These are phyloP conservation scores for Hymenoscyphus albidus DNA, from an alignment of 2,329 filamentous ascomycete genomes.

Conservation along the genomic window DNA sequence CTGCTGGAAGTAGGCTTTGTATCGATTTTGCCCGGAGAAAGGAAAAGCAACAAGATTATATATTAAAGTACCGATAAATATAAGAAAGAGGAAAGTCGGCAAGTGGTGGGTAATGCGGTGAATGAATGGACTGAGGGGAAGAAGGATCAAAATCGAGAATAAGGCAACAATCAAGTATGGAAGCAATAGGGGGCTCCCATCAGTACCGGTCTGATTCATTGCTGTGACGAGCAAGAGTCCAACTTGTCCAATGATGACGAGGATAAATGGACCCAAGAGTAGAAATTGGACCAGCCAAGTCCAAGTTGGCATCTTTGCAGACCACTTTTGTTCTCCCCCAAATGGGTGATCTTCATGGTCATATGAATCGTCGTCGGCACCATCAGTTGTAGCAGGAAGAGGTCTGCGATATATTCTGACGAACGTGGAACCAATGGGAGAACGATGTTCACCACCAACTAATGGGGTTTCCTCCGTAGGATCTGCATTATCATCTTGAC, in stretches of 20 bases:
- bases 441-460: conserved; percentile 41
- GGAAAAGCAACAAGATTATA: conserved; percentile 89
- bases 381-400: conserved; percentile 26
- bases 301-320: conserved; percentile 71
- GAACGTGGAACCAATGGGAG: conserved; percentile 56
- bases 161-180: conserved; percentile 68
- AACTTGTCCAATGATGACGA: conserved; percentile 74
- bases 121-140: conserved; percentile 78
- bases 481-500: conserved; percentile 30
- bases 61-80: conserved; percentile 71
- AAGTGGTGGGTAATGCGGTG: conserved; percentile 83
- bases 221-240: conserved; percentile 69
- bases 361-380: conserved; percentile 28
- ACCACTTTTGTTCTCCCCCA: conserved; percentile 81
- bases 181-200: conserved; percentile 69
- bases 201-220: conserved; percentile 75
- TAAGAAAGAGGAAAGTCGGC: conserved; percentile 68
- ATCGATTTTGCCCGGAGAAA: conserved; percentile 72
- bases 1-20: conserved; percentile 88
- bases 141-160: conserved; percentile 66
- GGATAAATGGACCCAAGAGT: conserved; percentile 69
- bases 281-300: conserved; percentile 87
- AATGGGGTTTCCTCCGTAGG: conserved; percentile 54
- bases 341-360: conserved; percentile 46
- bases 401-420: conserved; percentile 45